A percentile compares a stretch with the other conserved stretches of the same genome.
Conservation (phyloP, 306 rosid species). For the Gastrolobium bilobum region DNA sequence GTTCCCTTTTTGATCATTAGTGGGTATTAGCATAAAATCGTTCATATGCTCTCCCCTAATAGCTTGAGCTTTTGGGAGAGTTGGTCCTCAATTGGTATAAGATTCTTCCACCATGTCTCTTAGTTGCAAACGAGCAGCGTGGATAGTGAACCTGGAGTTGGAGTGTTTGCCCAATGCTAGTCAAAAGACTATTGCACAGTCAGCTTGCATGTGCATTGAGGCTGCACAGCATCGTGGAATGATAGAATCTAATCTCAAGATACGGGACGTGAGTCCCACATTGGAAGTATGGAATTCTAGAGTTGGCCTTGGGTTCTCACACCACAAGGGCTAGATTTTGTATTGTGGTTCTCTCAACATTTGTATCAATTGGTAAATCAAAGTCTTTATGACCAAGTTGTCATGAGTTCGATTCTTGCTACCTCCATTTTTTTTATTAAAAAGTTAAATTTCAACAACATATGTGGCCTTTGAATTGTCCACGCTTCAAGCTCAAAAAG, state of each 20-base stretch:
- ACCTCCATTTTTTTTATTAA: not conserved
- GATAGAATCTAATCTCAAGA: not conserved
- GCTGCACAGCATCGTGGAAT: not conserved
- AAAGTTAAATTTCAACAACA: not conserved
- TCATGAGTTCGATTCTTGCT: conserved; percentile 4
- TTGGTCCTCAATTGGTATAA: not conserved
- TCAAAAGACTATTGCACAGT: not conserved
- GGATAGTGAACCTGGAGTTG: not conserved
- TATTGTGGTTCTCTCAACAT: not conserved
- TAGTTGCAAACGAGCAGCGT: not conserved
- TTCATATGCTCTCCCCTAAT: not conserved
- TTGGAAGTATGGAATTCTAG: not conserved
- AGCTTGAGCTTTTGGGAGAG: not conserved
- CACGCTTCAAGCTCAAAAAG: not conserved
- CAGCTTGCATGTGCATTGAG: not conserved
- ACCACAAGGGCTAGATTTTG: not conserved
- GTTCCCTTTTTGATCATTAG: not conserved
- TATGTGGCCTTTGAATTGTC: not conserved
- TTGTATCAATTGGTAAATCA: conserved; percentile 5
- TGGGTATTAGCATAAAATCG: conserved; percentile 20
- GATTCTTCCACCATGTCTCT: not conserved
- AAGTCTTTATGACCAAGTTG: not conserved
- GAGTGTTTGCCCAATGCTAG: not conserved
- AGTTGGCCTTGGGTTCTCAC: not conserved
- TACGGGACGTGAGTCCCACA: not conserved